Evolutionary conservation across 495 filamentous ascomycete species (phyloP), one percentile per base, ranked within the genome.

Genomic region (Trichoderma virens): DNA sequence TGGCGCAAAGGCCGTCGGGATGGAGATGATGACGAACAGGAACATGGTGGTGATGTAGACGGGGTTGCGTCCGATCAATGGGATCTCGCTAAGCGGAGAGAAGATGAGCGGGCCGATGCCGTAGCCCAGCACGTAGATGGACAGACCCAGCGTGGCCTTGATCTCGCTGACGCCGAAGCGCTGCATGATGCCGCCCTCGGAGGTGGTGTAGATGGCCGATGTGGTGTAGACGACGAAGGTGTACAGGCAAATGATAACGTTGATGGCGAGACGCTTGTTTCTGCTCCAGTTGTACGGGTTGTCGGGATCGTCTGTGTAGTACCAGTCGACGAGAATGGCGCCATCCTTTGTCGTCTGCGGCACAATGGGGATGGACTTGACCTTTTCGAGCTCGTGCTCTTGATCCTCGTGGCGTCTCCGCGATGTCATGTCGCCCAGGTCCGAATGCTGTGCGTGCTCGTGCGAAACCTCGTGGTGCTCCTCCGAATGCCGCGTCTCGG

Each of bases 1-100:
- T 41, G 80, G 74, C 13, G 89, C 89, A 13, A 93, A 76, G 1
- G 89, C 90, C 63, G 88, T 89, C 3, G 91, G 90, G 54, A 94
- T 83, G 20, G 90, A 77, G 77, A 89, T 85, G 64, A 92, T 82
- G 59, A 89, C 75, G 73, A 92, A 93, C 30, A 90, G 76, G 1
- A 80, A 74, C 74, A 91, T 90, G 0, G 88, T 90, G 32, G 74
- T 68, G 47, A 92, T 78, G 68, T 93, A 93, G 61, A 93, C 86
- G 4, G 83, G 83, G 60, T 88, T 79, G 28, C 90, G 80, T 5
- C 76, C 75, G 41, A 77, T 74, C 14, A 86, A 87, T 66, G 89
- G 91, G 67, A 94, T 88, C 78, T 92, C 79, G 8, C 71, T 73
- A 5, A 73, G 65, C 27, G 71, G 73, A 9, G 72, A 74, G 62